Base-by-base conservation (phyloP, 2,329 filamentous ascomycete genomes). In the Cercospora brassicicola region DNA sequence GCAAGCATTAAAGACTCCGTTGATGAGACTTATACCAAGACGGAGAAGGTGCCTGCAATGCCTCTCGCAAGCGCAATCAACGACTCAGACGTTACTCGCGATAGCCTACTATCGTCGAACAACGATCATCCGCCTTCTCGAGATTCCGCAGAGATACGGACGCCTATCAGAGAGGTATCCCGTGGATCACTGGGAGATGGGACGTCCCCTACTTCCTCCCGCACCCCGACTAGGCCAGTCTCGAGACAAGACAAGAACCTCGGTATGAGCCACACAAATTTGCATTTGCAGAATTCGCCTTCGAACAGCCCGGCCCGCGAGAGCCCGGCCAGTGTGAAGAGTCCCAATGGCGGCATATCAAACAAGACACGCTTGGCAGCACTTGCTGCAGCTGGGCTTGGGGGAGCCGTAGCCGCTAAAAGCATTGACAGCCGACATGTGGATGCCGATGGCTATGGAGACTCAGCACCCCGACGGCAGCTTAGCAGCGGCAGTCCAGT, bases 31-130 rank as follows among this genome's bases (percentile, higher is more conserved):
- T 83, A 84, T 51, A 67, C 69, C 26, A 28, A 88, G 59, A 73
- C 74, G 55, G 68, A 71, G 45, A 65, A 73, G 0, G 87, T 91
- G 13, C 90, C 93, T 6, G 92, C 92, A 5, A 93, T 97, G 90
- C 94, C 94, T 2, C 85, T 97, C 70, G 90, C 91, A 79, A 97
- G 94, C 79, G 92, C 93, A 65, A 87, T 96, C 66, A 91, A 92
- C 72, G 88, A 91, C 51, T 96, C 94, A 0, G 94, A 97, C 62
- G 80, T 97, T 65, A 98, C 94, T 0, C 87, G 94, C 73, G 91
- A 91, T 15, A 97, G 94, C 0, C 92, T 98, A 64, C 81, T 95
- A 18, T 95, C 94, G 4, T 91, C 92, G 31, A 89, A 91, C 30
- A 92, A 91, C 0, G 92, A 92, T 71, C 84, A 89, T 62, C 90